These are phyloP conservation scores for Berberis vulgaris DNA, from an alignment of 164 flowering plant species.

Conservation along the genomic window DNA sequence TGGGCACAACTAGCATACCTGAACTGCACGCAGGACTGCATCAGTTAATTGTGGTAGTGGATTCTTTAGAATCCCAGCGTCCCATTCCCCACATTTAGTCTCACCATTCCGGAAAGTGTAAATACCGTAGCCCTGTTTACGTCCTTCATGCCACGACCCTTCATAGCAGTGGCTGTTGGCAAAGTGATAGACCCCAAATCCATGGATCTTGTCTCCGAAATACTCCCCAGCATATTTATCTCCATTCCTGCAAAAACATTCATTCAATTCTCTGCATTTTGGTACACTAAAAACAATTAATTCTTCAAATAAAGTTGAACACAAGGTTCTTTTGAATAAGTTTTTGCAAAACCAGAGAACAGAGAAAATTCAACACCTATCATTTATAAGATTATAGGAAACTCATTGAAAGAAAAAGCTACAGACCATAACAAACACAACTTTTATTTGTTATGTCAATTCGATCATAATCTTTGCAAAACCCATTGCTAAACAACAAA, in stretches of 20 bases:
- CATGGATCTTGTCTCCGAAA: conserved; percentile 93
- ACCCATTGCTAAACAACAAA: background rate
- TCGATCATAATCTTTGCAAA: too few relatives aligned
- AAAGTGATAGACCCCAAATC: conserved; percentile 92
- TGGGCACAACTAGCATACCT: conserved; percentile 30
- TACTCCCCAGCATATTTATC: conserved; percentile 94
- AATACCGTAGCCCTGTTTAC: conserved; percentile 86
- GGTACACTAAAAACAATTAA: background rate
- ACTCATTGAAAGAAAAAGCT: too few relatives aligned
- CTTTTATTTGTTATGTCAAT: too few relatives aligned
- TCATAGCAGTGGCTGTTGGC: conserved; percentile 91
- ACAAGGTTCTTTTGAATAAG: background rate
- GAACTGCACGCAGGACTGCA: conserved; percentile 60
- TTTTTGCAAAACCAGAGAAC: background rate
- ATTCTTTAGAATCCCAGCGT: conserved; percentile 49
- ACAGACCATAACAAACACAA: too few relatives aligned
- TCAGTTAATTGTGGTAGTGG: conserved; percentile 43
- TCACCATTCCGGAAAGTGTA: conserved; percentile 84
- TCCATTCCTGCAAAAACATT: conserved; percentile 55
- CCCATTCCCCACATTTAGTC: conserved; percentile 80
- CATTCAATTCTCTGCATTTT: conserved; percentile 4
- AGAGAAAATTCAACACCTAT: too few relatives aligned
- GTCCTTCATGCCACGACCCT: conserved; percentile 99
- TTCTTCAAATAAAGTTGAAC: too few relatives aligned
- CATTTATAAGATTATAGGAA: too few relatives aligned